Conservation (phyloP, 2,329 filamentous ascomycete genomes). For the Neonectria magnoliae region DNA sequence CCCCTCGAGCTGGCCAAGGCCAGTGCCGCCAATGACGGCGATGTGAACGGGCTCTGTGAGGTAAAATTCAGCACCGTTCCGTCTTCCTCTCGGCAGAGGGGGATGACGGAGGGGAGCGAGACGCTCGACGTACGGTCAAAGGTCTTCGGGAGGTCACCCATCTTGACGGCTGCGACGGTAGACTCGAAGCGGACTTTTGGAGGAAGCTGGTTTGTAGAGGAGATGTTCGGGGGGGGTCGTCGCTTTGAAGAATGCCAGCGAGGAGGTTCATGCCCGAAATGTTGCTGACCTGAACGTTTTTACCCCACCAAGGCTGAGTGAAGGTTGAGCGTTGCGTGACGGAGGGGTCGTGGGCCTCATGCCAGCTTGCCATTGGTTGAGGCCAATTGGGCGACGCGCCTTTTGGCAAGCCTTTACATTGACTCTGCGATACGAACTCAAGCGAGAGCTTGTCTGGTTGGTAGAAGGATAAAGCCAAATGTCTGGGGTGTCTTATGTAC, state of each 20-base stretch:
- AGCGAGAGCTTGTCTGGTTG: neutral
- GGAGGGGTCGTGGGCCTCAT: conserved; percentile 41
- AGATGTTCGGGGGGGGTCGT: conserved; percentile 21
- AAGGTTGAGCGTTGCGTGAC: conserved; percentile 34
- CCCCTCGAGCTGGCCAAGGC: conserved; percentile 85
- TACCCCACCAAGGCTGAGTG: conserved; percentile 40
- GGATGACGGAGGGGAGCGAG: conserved; percentile 9
- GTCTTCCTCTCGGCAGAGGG: neutral
- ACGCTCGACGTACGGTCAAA: conserved; percentile 63
- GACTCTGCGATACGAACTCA: neutral
- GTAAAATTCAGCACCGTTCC: conserved; percentile 27
- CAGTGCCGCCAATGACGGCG: conserved; percentile 92
- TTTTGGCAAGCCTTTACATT: neutral
- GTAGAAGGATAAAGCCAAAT: neutral
- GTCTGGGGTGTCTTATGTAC: neutral
- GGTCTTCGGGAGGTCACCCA: conserved; percentile 65
- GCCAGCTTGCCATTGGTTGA: conserved; percentile 33
- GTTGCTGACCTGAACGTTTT: conserved; percentile 25
- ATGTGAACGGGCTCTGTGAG: conserved; percentile 76
- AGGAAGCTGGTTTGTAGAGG: neutral
- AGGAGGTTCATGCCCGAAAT: conserved; percentile 22
- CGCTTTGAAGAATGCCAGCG: conserved; percentile 5
- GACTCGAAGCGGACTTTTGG: conserved; percentile 5
- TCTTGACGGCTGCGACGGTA: conserved; percentile 41
- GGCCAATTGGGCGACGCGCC: neutral